A percentile compares a stretch with the other conserved stretches of the same genome.
These are phyloP conservation scores for Globisporangium carolinianum DNA, from an alignment of 352 stramenopile genomes.

Conservation along the genomic window DNA sequence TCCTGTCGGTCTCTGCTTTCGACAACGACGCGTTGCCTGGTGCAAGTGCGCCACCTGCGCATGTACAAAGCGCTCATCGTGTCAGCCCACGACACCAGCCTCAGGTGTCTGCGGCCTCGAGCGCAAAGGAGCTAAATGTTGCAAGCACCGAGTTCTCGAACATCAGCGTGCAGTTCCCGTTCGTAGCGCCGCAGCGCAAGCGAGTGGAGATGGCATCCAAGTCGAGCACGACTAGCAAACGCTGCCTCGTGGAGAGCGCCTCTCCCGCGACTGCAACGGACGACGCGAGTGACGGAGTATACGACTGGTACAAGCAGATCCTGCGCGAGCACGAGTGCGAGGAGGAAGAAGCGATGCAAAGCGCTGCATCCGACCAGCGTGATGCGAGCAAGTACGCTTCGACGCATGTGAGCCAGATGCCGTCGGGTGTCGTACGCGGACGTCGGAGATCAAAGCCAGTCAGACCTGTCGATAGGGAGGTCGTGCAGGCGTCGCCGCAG, in stretches of 20 bases:
- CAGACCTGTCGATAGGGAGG: not conserved
- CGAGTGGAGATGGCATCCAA: conserved; percentile 13
- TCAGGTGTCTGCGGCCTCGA: not conserved
- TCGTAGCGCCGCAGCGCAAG: conserved; percentile 26
- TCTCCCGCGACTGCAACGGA: not conserved
- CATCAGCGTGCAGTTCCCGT: conserved; percentile 58
- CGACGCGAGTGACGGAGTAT: not conserved
- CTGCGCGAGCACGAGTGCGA: conserved; percentile 16
- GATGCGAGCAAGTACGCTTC: not conserved
- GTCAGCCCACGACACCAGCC: not conserved
- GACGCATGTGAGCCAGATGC: not conserved
- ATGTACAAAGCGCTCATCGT: not conserved
- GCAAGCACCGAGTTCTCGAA: conserved; percentile 12
- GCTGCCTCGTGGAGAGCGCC: no score
- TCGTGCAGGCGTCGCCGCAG: not conserved
- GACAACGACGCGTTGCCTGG: conserved; percentile 1
- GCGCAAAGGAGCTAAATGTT: not conserved
- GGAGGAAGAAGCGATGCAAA: not conserved
- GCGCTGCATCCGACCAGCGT: not conserved
- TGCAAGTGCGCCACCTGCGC: not conserved
- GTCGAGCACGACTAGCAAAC: not conserved
- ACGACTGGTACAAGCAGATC: conserved; percentile 1
- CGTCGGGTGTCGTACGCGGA: not conserved
- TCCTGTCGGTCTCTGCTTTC: conserved; percentile 14
- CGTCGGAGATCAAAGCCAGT: not conserved